Base-by-base conservation (phyloP, 768 basidiomycete genomes). In the Pisolithus marmoratus region DNA sequence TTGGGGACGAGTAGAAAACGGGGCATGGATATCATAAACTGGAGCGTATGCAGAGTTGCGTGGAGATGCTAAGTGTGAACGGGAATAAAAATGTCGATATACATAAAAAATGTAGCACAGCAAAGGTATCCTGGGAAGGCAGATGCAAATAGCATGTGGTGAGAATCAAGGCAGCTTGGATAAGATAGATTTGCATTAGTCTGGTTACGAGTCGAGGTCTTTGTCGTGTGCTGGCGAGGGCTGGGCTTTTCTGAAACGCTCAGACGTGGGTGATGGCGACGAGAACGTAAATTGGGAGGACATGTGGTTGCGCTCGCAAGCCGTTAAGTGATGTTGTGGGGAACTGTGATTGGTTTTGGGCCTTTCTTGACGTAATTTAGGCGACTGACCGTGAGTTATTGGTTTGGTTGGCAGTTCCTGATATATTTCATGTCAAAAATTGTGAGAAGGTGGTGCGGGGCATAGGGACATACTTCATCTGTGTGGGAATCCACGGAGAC, bases 231-330 rank as follows among this genome's bases (percentile, higher is more conserved):
- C 63, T 60, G 60, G 64, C 52, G 54, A 69, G 37, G 70, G 68
- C 31, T 66, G 72, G 20, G 68, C 65, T 62, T 75, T 71, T 60
- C 68, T 76, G 68, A 77, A 77, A 50, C 82, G 81, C 52, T 78
- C 70, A 48, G 78, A 75, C 1, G 80, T 73, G 9, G 80, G 81
- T 1, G 84, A 84, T 7, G 88, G 88, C 1, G 86, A 84, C 15
- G 82, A 78, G 70, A 90, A 90, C 3, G 87, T 90, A 63, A 90
- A 90, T 4, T 85, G 76, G 20, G 85, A 75, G 63, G 86, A 87
- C 54, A 83, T 83, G 54, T 74, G 77, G 61, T 83, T 82, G 60
- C 86, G 81, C 60, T 90, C 84, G 4, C 88, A 87, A 4, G 87
- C 88, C 34, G 34, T 15, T 34, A 12, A 34, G 58, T 83, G 75